A percentile compares a stretch with the other conserved stretches of the same genome.
Evolutionary conservation across 371 early-diverging fungal genomes (phyloP).

Genomic region (Parasitella parasitica): DNA sequence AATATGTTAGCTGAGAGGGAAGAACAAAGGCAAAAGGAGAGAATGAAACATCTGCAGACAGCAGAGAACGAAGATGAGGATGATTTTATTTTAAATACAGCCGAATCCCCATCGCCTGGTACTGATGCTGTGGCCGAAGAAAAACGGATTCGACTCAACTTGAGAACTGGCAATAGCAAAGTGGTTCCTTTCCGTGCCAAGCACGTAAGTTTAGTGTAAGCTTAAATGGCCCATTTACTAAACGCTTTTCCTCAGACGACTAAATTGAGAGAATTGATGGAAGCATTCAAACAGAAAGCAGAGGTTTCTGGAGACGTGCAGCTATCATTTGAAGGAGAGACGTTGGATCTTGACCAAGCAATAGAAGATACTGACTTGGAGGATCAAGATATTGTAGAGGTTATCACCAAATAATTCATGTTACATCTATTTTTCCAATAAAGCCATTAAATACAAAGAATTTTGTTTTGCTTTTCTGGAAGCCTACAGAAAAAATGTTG

Average conservation of each 20-base stretch:
- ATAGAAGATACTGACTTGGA: conserved; percentile 41
- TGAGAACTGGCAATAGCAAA: conserved; percentile 33
- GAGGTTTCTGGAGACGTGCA: conserved; percentile 5
- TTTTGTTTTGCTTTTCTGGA: neutral
- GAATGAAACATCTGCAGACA: neutral
- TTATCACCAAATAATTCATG: conserved; percentile 7
- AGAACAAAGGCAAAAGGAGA: conserved; percentile 13
- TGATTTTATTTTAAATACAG: neutral
- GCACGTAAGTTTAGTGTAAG: conserved; percentile 23
- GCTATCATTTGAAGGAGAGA: conserved; percentile 40
- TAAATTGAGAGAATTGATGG: neutral
- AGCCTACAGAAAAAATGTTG: neutral
- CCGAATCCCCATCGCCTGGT: neutral
- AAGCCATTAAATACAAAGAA: neutral
- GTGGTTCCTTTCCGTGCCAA: conserved; percentile 31
- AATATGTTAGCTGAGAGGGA: conserved; percentile 18
- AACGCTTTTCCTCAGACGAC: too few species aligned
- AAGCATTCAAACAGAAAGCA: neutral
- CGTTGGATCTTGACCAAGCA: conserved; percentile 12
- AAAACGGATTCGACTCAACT: conserved; percentile 20
- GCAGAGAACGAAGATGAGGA: neutral
- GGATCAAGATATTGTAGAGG: conserved; percentile 42
- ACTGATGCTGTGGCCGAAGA: neutral
- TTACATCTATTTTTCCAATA: neutral
- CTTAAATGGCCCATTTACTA: too few species aligned